A percentile compares a stretch with the other conserved stretches of the same genome.
Conservation (phyloP, 257 asterid species). For the Nicotiana knightiana region DNA sequence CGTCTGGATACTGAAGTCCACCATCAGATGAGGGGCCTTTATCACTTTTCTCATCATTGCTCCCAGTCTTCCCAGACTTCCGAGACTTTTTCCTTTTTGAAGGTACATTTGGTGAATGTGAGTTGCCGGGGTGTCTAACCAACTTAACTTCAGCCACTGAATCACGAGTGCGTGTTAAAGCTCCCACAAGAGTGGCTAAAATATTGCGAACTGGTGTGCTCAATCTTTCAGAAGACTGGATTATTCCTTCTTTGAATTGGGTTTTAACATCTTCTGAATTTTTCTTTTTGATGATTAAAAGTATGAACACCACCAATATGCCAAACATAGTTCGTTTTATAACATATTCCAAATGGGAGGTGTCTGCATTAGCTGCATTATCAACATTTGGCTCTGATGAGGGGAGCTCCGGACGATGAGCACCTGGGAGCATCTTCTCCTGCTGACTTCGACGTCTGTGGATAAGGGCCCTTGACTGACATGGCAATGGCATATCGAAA, state of each 20-base stretch:
- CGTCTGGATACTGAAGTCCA: constrained; percentile 24
- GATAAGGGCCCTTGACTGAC: constrained; percentile 78
- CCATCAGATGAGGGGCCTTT: constrained; percentile 27
- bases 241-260: not conserved
- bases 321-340: not conserved
- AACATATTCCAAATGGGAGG: not conserved
- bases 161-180: constrained; percentile 17
- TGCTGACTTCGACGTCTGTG: constrained; percentile 54
- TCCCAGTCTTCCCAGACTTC: constrained; percentile 50
- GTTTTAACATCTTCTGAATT: not conserved
- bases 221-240: not conserved
- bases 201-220: constrained; percentile 15
- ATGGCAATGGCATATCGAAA: constrained; percentile 73
- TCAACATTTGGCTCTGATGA: constrained; percentile 56
- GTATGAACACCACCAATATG: not conserved
- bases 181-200: constrained; percentile 27
- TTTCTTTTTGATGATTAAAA: constrained; percentile 3
- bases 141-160: constrained; percentile 22
- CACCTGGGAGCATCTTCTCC: constrained; percentile 27
- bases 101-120: constrained; percentile 22
- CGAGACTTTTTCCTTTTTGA: constrained; percentile 61
- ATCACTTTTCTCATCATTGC: constrained; percentile 38
- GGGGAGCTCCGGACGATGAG: constrained; percentile 42
- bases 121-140: constrained; percentile 20
- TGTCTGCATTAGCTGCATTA: constrained; percentile 28